A percentile compares a stretch with the other conserved stretches of the same genome.
These are phyloP conservation scores for Forsythia viridissima DNA, from an alignment of 257 asterid species.

Conservation along the genomic window DNA sequence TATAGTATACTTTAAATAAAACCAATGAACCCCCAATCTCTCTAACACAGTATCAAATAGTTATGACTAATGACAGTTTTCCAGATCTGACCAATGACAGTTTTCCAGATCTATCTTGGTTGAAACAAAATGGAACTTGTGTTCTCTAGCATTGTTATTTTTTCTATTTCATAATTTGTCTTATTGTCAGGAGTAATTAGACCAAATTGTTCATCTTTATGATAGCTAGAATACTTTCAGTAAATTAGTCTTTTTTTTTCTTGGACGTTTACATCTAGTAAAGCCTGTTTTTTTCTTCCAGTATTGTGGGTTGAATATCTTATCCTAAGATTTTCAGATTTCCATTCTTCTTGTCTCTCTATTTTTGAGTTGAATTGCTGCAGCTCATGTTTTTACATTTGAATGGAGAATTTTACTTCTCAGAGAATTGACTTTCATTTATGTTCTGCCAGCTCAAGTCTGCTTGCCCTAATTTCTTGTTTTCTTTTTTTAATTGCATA, in stretches of 20 bases:
- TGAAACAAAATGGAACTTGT: neutral
- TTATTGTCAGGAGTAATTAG: neutral
- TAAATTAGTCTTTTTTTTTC: neutral
- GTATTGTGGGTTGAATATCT: neutral
- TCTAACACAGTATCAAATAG: neutral
- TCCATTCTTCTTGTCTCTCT: neutral
- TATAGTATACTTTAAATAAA: neutral
- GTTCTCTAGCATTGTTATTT: neutral
- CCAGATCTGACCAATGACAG: neutral
- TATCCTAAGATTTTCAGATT: neutral
- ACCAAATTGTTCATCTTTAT: neutral
- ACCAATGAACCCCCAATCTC: neutral
- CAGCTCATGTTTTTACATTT: neutral
- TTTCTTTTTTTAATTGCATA: neutral
- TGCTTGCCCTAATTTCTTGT: neutral
- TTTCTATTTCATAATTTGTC: neutral
- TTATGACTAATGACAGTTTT: neutral
- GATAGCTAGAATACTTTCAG: too few relatives aligned
- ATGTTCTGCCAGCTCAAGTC: neutral
- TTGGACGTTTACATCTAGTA: neutral
- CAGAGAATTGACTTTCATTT: neutral
- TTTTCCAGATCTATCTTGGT: neutral
- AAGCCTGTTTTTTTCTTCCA: neutral
- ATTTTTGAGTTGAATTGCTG: neutral
- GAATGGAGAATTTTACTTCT: neutral